These are phyloP conservation scores for Pythium aquatile DNA, from an alignment of 352 stramenopile species.

Conservation along the genomic window DNA sequence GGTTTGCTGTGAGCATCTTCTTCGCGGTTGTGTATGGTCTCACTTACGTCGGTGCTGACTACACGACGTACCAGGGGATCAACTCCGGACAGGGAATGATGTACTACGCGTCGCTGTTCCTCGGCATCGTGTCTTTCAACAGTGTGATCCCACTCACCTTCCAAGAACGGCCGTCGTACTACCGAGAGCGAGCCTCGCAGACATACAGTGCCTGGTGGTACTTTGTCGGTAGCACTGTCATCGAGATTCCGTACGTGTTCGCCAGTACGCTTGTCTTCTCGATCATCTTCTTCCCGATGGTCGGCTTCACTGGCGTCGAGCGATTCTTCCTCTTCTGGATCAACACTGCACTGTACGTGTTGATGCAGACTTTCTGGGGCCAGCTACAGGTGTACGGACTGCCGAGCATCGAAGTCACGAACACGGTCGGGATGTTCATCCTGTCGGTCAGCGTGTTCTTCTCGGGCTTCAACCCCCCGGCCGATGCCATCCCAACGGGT, in stretches of 20 bases:
- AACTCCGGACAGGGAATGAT: conserved; percentile 71
- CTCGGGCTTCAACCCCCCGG: conserved; percentile 42
- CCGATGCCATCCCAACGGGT: conserved; percentile 24
- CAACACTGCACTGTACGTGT: conserved; percentile 53
- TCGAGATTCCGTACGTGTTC: conserved; percentile 66
- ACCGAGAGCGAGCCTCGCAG: conserved; percentile 72
- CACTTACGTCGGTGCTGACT: conserved; percentile 42
- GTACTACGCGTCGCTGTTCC: conserved; percentile 84
- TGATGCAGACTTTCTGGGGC: conserved; percentile 63
- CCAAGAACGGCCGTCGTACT: conserved; percentile 78
- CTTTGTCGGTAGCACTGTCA: conserved; percentile 51
- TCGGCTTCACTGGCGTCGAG: conserved; percentile 36
- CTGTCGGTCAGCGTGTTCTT: conserved; percentile 60
- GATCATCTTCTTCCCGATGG: conserved; percentile 74
- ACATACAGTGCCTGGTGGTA: conserved; percentile 79
- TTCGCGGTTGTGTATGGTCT: conserved; percentile 67
- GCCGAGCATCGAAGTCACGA: conserved; percentile 43
- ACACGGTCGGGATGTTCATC: conserved; percentile 37
- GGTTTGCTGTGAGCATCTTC: conserved; percentile 51
- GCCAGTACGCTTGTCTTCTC: conserved; percentile 38
- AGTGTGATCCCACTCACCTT: conserved; percentile 68
- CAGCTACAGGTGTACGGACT: conserved; percentile 68
- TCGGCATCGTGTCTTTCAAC: conserved; percentile 72
- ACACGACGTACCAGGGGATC: conserved; percentile 46
- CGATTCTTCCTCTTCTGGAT: conserved; percentile 63